Percentiles rank a stretch among this genome's conserved stretches.
These are phyloP conservation scores for Podospora appendiculata DNA, from an alignment of 495 filamentous ascomycete genomes.

Conservation along the genomic window DNA sequence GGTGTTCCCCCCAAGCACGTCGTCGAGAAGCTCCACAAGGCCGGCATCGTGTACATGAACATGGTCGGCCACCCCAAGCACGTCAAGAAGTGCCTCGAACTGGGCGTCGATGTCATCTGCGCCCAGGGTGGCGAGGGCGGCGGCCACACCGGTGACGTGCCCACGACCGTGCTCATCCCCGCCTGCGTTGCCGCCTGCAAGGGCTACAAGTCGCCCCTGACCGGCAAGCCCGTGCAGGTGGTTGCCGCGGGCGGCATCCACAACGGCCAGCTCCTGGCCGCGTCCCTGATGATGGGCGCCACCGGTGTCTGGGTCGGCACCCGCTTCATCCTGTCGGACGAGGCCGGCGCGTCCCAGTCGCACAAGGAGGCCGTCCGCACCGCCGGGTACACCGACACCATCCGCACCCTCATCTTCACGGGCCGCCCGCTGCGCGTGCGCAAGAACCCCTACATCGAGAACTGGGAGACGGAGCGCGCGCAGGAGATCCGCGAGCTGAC, in stretches of 20 bases:
- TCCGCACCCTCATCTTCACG: conserved; percentile 97
- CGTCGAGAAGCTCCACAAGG: conserved; percentile 80
- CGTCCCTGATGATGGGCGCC: conserved; percentile 87
- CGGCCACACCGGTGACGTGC: conserved; percentile 72
- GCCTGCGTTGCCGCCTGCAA: conserved; percentile 77
- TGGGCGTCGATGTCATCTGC: conserved; percentile 85
- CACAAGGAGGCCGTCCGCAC: conserved; percentile 97
- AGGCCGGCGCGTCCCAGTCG: conserved; percentile 86
- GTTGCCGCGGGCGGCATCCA: conserved; percentile 91
- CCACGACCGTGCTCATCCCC: conserved; percentile 66
- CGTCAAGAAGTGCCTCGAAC: conserved; percentile 83
- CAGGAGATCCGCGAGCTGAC: conserved; percentile 90
- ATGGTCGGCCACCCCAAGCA: conserved; percentile 99
- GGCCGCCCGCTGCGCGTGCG: conserved; percentile 90
- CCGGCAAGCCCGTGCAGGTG: conserved; percentile 78
- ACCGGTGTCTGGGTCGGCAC: conserved; percentile 94
- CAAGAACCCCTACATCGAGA: conserved; percentile 83
- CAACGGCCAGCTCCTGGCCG: conserved; percentile 86
- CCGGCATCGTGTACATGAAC: conserved; percentile 96
- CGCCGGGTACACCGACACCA: conserved; percentile 84
- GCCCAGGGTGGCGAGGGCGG: conserved; percentile 79
- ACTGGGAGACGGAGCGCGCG: conserved; percentile 90
- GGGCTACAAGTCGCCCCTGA: conserved; percentile 78
- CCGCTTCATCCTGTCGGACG: conserved; percentile 85
- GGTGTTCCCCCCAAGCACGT: conserved; percentile 85